Evolutionary conservation across 2,329 filamentous ascomycete species (phyloP), one percentile per base, ranked within the genome.

Genomic region (Graphilbum ipis-grandicollis): DNA sequence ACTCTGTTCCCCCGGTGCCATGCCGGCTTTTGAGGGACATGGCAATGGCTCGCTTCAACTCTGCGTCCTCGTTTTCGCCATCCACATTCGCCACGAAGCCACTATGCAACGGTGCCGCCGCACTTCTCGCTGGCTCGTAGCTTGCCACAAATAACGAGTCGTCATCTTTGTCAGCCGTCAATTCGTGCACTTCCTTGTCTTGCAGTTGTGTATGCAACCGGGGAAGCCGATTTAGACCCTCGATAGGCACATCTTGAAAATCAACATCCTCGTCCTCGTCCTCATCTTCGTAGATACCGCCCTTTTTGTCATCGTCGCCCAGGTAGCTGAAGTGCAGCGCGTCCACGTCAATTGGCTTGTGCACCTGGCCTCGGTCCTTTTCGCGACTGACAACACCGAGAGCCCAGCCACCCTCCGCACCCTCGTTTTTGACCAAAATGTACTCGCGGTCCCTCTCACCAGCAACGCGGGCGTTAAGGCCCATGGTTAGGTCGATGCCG

Each of bases 331-430:
- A 61, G 39, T 65, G 62, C 47, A 70, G 65, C 37, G 62, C 71
- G 52, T 98, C 90, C 15, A 98, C 72, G 51, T 96, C 85, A 41
- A 98, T 96, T 0, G 90, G 88, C 52, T 85, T 93, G 43, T 86
- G 78, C 21, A 74, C 72, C 43, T 82, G 70, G 3, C 83, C 85
- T 31, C 77, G 68, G 35, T 90, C 73, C 44, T 81, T 92, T 41
- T 83, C 79, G 42, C 76, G 83, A 43, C 79, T 85, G 18, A 98
- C 86, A 19, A 98, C 90, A 36, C 90, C 90, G 6, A 98, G 60
- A 0, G 88, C 88, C 85, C 86, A 98, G 5, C 90, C 90, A 33
- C 90, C 90, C 53, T 96, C 88, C 1, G 84, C 85, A 0, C 85
- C 83, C 32, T 92, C 84, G 48, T 96, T 96, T 57, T 90, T 93